Conservation (phyloP, 106 monocot species). For the Dioscorea zingiberensis region DNA sequence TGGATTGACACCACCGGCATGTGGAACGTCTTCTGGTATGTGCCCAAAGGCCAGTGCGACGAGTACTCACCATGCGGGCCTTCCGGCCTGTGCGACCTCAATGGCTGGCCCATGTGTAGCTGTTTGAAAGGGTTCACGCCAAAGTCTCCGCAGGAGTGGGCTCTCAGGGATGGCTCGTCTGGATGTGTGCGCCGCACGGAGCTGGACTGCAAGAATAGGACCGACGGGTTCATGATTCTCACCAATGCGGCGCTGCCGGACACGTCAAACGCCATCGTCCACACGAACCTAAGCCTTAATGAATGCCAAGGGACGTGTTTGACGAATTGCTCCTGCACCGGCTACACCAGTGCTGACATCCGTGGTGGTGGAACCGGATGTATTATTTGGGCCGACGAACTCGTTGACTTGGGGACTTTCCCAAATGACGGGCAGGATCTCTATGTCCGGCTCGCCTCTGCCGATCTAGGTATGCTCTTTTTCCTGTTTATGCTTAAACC, state of each 20-base stretch:
- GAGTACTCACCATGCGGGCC: constrained; percentile 12
- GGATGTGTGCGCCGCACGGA: constrained; percentile 17
- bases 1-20: constrained; percentile 1
- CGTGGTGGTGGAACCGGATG: constrained; percentile 7
- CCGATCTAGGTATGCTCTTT: constrained; percentile 7
- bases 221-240: constrained; percentile 4
- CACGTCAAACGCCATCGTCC: too few relatives aligned
- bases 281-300: background rate
- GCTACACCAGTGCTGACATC: constrained; percentile 1
- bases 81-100: constrained; percentile 15
- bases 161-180: background rate
- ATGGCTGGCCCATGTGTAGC: constrained; percentile 1
- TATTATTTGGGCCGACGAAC: constrained; percentile 9
- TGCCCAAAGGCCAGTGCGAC: constrained; percentile 33
- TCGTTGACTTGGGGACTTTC: background rate
- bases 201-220: constrained; percentile 9
- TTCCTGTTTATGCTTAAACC: too few relatives aligned
- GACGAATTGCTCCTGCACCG: constrained; percentile 17
- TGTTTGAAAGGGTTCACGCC: constrained; percentile 23
- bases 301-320: constrained; percentile 7
- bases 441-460: background rate
- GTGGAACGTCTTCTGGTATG: constrained; percentile 22
- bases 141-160: constrained; percentile 7
- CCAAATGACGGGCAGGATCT: constrained; percentile 7
- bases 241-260: constrained; percentile 1